Evolutionary conservation across 345 rosid species (phyloP), one percentile per base, ranked within the genome.

Genomic region (Microcos paniculata): DNA sequence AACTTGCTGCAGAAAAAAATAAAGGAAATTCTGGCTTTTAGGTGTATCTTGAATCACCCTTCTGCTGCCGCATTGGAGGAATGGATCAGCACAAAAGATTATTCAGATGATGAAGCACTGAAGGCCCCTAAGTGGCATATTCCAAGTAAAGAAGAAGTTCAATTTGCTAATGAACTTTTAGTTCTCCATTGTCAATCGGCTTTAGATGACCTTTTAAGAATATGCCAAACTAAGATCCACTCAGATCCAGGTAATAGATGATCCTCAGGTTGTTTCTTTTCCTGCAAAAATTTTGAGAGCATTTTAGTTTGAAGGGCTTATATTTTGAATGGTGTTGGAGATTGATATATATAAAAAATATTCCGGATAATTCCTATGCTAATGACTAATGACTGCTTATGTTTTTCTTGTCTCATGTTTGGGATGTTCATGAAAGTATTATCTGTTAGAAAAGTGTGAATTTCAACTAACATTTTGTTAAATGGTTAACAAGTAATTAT

Each of bases 131-230:
- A 77, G 82, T 96, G 99, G 99, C 99, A 96, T 84, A 86, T 93
- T 83, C 94, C 98, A 59, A 89, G 76, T 76, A 84, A 88, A 62
- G 89, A 92, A 55, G 99, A 96, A 88, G 88, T 91, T 80, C 91
- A 89, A 80, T 96, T 93, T 87, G 99, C 99, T 73, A 87, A 93
- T 85, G 98, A 96, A 81, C 98, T 96, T 80, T 78, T 96, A 82
- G 78, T 83, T 80, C 90, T 88, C 74, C 99, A 96, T 90, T 90
- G 93, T 81, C 85, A 87, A 76, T 88, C 97, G 52, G 98, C 99
- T 78, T 84, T 88, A 75, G 92, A 92, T 81, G 96, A 93, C 82
- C 93, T 96, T 71, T 73, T 87, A 87, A 90, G 81, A 81, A 90
- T 96, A 73, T 96, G 93, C 84, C 88, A 90, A 81, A 84, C 81